Base-by-base conservation (phyloP, 106 monocot genomes). In the Xerophyta viscosa region DNA sequence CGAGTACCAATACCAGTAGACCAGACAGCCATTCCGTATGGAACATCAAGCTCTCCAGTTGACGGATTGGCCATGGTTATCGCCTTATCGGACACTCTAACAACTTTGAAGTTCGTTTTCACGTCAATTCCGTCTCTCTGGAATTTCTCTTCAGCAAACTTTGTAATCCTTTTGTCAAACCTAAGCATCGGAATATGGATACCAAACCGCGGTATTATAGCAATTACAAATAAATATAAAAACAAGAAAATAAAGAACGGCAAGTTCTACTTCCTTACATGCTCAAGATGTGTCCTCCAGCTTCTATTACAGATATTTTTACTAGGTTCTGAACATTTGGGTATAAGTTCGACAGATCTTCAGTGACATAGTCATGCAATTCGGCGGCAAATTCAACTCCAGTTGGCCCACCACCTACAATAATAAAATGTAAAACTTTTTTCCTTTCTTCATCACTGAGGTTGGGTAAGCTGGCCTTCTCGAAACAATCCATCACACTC, bases 311-410 rank as follows among this genome's bases (percentile, higher is more conserved):
- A 61, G 84, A 78, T 50, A 91, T 91, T 36, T 71, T 84, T n/a
- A 72, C 77, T 13, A 84, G 60, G 41, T 91, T 66, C n/a, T 53
- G 37, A 36, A 77, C 45, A 50, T 41, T 41, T 30, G 90, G 90
- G 62, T 91, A 91, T 49, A 91, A 52, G 63, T 84, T 84, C 3
- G 68, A 21, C 28, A 91, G 57, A 69, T 91, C 90, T 53, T 81
- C 74, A 69, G 44, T 41, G 39, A 91, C 77, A 54, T 75, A 91
- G 57, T 91, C 90, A 70, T 91, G 90, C 55, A 91, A 65, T 48
- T 80, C 84, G 41, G 90, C 90, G 42, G 90, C 80, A 74, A 91
- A 84, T 47, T 91, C 90, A 56, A 91, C 81, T 27, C 90, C 90
- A 63, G 90, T 91, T 37, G 90, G 90, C 52, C 90, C 90, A 65